Evolutionary conservation across 148 eudicot species (phyloP).

Genomic region (Beta vulgaris): DNA sequence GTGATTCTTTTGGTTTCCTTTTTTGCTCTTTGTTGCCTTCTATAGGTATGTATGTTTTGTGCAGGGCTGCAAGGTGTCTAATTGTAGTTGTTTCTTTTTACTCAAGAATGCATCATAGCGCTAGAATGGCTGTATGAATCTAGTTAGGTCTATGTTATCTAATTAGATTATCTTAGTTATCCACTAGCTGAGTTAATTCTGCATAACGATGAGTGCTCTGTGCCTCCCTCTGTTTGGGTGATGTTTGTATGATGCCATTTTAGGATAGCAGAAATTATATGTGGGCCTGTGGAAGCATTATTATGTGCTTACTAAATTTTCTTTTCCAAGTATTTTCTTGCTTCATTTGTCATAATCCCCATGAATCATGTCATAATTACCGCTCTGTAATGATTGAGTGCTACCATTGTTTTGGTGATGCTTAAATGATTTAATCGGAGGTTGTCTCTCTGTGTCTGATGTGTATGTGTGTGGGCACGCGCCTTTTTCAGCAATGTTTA

Average conservation of each 20-base stretch:
- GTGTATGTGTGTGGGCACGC: not conserved
- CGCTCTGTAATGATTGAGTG: not conserved
- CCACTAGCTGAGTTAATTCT: no score
- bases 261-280: not conserved
- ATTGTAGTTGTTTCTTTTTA: not conserved
- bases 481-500: not conserved
- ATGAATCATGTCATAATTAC: not conserved
- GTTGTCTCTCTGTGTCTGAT: no score
- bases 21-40: not conserved
- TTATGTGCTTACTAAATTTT: not conserved
- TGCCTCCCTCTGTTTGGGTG: no score
- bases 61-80: not conserved
- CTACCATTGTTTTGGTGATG: not conserved
- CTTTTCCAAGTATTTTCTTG: not conserved
- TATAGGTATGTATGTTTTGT: not conserved
- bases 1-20: not conserved
- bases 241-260: not conserved
- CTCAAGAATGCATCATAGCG: not conserved
- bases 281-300: not conserved
- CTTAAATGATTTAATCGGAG: not conserved
- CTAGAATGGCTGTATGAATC: no score
- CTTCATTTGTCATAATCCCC: not conserved
- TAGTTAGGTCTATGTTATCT: not conserved
- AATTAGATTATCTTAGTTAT: not conserved
- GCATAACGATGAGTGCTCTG: not conserved